Evolutionary conservation across 2,329 filamentous ascomycete species (phyloP).

Genomic region (Fusarium subtropicale): DNA sequence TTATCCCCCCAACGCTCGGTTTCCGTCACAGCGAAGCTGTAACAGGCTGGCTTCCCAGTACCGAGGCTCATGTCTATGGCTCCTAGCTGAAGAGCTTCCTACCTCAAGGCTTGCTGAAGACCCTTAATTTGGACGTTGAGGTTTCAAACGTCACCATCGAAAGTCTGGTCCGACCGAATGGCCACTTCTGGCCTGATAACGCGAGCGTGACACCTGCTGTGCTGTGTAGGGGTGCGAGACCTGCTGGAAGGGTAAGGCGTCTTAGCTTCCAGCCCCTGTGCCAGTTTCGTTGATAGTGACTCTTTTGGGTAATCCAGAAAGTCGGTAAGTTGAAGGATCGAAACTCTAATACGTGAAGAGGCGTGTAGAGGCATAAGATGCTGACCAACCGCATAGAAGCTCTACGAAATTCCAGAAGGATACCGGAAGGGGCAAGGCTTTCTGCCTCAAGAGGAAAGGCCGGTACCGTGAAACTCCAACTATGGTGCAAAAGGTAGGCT

Average conservation of each 20-base stretch:
- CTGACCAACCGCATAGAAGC: constrained; percentile 5
- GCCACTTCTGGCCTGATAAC: constrained; percentile 9
- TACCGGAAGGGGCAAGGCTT: constrained; percentile 38
- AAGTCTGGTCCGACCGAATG: constrained; percentile 22
- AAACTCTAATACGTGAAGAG: constrained; percentile 37
- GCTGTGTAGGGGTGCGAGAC: not conserved
- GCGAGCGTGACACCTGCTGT: constrained; percentile 15
- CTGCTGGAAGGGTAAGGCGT: not conserved
- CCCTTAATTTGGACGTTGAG: constrained; percentile 23
- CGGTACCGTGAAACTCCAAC: not conserved
- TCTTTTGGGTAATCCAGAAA: constrained; percentile 25
- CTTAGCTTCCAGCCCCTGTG: constrained; percentile 29
- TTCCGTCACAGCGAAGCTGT: not conserved
- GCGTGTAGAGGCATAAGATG: constrained; percentile 3
- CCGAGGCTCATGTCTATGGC: not conserved
- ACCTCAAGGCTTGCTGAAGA: constrained; percentile 7
- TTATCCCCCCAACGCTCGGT: too few species aligned
- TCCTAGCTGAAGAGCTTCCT: not conserved
- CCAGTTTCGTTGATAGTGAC: constrained; percentile 35
- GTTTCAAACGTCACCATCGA: constrained; percentile 19
- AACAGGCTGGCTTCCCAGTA: not conserved
- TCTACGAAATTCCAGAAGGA: constrained; percentile 38
- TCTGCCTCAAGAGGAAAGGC: constrained; percentile 19
- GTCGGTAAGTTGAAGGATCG: constrained; percentile 40
- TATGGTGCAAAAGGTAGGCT: constrained; percentile 14